Conservation (phyloP, 225 moss, liverwort and hornwort genomes). For the Sphagnum contortum region DNA sequence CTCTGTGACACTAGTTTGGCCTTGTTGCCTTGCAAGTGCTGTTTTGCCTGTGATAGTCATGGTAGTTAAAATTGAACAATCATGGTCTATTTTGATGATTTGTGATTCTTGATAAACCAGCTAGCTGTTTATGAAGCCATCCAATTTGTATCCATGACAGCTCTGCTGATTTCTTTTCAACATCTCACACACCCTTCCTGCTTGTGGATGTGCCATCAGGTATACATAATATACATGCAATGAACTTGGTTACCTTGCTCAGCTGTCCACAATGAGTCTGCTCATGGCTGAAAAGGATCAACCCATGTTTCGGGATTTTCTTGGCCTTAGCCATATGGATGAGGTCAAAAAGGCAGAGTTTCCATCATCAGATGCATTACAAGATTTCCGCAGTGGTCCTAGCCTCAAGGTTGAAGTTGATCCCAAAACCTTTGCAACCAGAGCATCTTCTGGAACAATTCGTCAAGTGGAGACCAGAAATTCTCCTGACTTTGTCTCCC, state of each 20-base stretch:
- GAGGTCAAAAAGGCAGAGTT: constrained; percentile 56
- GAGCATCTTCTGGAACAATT: constrained; percentile 53
- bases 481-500: constrained; percentile 43
- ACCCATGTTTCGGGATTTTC: constrained; percentile 87
- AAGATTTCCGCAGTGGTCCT: constrained; percentile 23
- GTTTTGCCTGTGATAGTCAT: too few species aligned
- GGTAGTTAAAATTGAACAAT: too few species aligned
- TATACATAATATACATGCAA: constrained; percentile 13
- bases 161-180: too few species aligned
- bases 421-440: constrained; percentile 48
- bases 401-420: constrained; percentile 70
- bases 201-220: neutral
- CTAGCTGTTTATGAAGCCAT: too few species aligned
- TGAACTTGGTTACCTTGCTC: constrained; percentile 12
- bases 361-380: constrained; percentile 36
- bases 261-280: constrained; percentile 59
- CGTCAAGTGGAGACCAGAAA: constrained; percentile 59
- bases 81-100: too few species aligned
- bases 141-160: too few species aligned
- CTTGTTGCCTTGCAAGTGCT: too few species aligned
- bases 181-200: neutral
- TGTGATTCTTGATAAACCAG: too few species aligned
- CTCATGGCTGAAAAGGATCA: constrained; percentile 96
- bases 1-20: too few species aligned
- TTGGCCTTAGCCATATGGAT: constrained; percentile 74